phyloP scores from a whole-genome alignment of 495 filamentous ascomycete species.

The Penicillium daleae region DNA sequence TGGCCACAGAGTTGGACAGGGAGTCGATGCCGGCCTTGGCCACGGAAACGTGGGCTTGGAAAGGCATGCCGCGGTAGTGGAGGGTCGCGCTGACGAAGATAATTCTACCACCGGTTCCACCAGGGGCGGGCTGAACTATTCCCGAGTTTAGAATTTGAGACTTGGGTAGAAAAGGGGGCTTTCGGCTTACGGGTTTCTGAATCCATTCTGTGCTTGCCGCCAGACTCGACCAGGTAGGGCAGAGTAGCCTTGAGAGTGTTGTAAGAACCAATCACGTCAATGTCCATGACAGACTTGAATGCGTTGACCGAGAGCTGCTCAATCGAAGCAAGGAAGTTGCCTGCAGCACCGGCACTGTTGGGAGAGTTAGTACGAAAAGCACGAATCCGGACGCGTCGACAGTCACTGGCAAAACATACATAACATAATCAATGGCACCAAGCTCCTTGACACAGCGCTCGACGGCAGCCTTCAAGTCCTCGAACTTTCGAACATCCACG shows the following conservation, averaged over 20 bases:
- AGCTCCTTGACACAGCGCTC: constrained; percentile 79
- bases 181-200: constrained; percentile 44
- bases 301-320: constrained; percentile 80
- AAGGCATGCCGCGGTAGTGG: constrained; percentile 81
- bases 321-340: constrained; percentile 93
- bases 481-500: constrained; percentile 79
- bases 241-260: constrained; percentile 93
- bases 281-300: constrained; percentile 95
- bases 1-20: constrained; percentile 69
- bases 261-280: constrained; percentile 90
- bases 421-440: constrained; percentile 89
- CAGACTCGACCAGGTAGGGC: constrained; percentile 76
- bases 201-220: constrained; percentile 59
- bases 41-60: constrained; percentile 83
- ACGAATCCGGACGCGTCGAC: neutral
- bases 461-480: constrained; percentile 70
- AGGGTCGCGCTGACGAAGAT: constrained; percentile 88
- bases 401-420: constrained; percentile 54
- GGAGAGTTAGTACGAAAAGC: neutral
- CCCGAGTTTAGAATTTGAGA: neutral
- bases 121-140: constrained; percentile 40
- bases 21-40: constrained; percentile 93
- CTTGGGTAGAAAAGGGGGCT: neutral
- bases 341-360: constrained; percentile 84
- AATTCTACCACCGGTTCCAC: constrained; percentile 77